phyloP scores from a whole-genome alignment of 805 yeast species.

The Middelhovenomyces tepae region DNA sequence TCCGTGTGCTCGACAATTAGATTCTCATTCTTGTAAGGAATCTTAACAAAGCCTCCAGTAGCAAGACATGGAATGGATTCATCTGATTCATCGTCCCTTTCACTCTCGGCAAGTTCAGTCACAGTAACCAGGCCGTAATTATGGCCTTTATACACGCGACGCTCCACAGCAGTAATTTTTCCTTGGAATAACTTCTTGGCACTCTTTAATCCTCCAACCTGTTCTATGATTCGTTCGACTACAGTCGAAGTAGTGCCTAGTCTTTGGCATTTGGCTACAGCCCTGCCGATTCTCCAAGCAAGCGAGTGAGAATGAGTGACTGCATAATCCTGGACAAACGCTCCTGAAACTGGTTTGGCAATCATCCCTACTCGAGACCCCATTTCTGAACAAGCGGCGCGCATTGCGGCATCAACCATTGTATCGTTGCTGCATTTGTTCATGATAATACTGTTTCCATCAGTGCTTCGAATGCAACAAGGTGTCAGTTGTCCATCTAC shows the following conservation, averaged over 20 bases:
- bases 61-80: too few species aligned
- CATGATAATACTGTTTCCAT: too few species aligned
- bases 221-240: constrained; percentile 30
- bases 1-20: constrained; percentile 26
- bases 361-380: constrained; percentile 33
- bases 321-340: constrained; percentile 24
- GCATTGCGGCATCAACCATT: too few species aligned
- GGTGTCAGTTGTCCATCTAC: too few species aligned
- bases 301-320: constrained; percentile 32
- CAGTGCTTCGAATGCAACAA: too few species aligned
- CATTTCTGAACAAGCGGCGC: too few species aligned
- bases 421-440: too few species aligned
- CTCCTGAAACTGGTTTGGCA: constrained; percentile 29
- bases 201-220: constrained; percentile 28
- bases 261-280: constrained; percentile 33
- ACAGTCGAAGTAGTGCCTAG: constrained; percentile 30
- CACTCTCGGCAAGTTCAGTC: too few species aligned
- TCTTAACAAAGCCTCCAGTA: constrained; percentile 18
- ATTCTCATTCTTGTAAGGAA: constrained; percentile 44
- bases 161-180: constrained; percentile 37
- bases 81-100: too few species aligned
- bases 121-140: constrained; percentile 37
- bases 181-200: constrained; percentile 34
- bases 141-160: constrained; percentile 35
- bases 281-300: constrained; percentile 43